Base-by-base conservation (phyloP, 345 rosid species). In the Trapa bicornis region DNA sequence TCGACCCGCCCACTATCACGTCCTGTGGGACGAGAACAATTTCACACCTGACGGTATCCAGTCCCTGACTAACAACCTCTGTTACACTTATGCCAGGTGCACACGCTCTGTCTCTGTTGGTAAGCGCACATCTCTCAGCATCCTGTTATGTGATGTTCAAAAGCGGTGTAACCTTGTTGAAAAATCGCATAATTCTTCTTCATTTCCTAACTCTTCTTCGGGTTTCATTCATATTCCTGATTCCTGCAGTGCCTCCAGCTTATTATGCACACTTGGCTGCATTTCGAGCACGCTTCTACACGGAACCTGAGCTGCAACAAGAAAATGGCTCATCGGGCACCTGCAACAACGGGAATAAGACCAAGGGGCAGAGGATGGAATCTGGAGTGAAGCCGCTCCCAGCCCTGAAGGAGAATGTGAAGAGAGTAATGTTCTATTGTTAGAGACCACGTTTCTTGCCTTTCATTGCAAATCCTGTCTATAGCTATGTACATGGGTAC, bases 1-100 rank as follows among this genome's bases (percentile, higher is more conserved):
- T 71, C 78, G 99, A 64, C 99, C 99, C 15, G 99, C 99, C 36
- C 99, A 95, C 76, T 95, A 95, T 76, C 99, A 95, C 79, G 99
- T 95, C 66, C 79, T 95, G 29, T 95, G 99, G 99, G 99, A 95
- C 37, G 97, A 95, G 79, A 95, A 95, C 79, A 95, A 87, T 74
- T 95, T 95, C 71, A 94, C 99, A 5, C 90, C 97, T 0, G 99
- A 94, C 73, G 97, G 96, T 63, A 94, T 94, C 67, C 99, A 94
- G 64, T 94, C 99, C 33, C 72, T 91, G 70, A 94, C 99, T 5
- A 94, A 94, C 81, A 94, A 91, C 73, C 96, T 94, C 33, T 94
- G 99, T 67, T 94, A 94, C 72, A 94, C 99, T 6, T 94, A 94
- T 14, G 99, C 99, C 4, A 86, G 99, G 75, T 94, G 99, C 83